These are phyloP conservation scores for Mytilinidion resinicola DNA, from an alignment of 495 filamentous ascomycete genomes.

Conservation along the genomic window DNA sequence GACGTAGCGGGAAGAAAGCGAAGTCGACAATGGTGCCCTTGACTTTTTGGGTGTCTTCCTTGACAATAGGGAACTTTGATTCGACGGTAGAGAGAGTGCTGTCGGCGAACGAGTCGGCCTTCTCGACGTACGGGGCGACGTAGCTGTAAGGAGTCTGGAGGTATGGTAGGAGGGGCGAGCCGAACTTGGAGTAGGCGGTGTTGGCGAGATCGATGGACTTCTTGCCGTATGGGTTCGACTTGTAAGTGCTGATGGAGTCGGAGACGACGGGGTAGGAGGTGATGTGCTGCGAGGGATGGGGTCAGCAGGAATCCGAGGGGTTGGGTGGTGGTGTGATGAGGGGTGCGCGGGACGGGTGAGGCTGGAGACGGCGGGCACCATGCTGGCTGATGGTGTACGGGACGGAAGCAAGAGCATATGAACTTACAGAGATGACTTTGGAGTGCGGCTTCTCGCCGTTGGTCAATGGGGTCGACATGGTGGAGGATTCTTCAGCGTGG, in stretches of 20 bases:
- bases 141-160: constrained; percentile 68
- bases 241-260: constrained; percentile 70
- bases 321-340: neutral
- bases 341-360: neutral
- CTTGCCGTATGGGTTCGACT: constrained; percentile 70
- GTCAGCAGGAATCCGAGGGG: constrained; percentile 8
- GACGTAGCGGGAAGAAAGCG: constrained; percentile 59
- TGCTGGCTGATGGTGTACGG: constrained; percentile 1
- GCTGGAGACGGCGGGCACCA: neutral
- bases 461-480: constrained; percentile 36
- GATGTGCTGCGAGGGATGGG: constrained; percentile 57
- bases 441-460: constrained; percentile 65
- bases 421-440: constrained; percentile 60
- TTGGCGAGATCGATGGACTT: constrained; percentile 69
- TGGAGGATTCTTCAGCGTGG: constrained; percentile 35
- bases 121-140: constrained; percentile 73
- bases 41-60: constrained; percentile 76
- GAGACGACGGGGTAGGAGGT: constrained; percentile 77
- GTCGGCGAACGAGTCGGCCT: constrained; percentile 75
- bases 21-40: constrained; percentile 56
- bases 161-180: constrained; percentile 71
- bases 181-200: constrained; percentile 58
- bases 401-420: constrained; percentile 4
- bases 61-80: constrained; percentile 73
- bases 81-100: constrained; percentile 69